A percentile compares a stretch with the other conserved stretches of the same genome.
Evolutionary conservation across 306 rosid species (phyloP).

Genomic region (Ormosia emarginata): DNA sequence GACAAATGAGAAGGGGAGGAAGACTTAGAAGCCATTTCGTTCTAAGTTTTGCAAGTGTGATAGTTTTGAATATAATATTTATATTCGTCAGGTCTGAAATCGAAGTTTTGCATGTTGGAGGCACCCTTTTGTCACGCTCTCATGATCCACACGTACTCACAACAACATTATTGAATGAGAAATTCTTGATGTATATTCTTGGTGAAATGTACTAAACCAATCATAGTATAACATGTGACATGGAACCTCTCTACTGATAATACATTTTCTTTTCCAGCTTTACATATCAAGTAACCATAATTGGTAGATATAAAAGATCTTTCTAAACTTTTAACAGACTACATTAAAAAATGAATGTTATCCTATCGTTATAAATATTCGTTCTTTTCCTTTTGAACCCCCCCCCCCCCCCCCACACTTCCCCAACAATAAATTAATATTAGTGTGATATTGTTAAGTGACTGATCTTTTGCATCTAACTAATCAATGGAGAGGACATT

Average conservation of each 20-base stretch:
- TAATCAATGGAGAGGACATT: neutral
- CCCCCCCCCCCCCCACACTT: too few species aligned
- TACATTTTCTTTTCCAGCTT: neutral
- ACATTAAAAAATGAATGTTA: neutral
- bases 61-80: neutral
- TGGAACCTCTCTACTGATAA: neutral
- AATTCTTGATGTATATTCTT: neutral
- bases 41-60: neutral
- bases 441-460: neutral
- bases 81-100: neutral
- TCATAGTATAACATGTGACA: neutral
- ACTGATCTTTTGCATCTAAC: neutral
- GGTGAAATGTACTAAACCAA: neutral
- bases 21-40: conserved; percentile 38
- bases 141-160: neutral
- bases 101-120: conserved; percentile 1
- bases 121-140: neutral
- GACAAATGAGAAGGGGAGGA: conserved; percentile 2
- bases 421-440: too few species aligned
- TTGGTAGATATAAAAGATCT: neutral
- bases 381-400: neutral
- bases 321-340: neutral
- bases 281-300: neutral
- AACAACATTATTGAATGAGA: neutral
- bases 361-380: neutral